Evolutionary conservation across 257 asterid genomes (phyloP).

Genomic region (Scutellaria galericulata): DNA sequence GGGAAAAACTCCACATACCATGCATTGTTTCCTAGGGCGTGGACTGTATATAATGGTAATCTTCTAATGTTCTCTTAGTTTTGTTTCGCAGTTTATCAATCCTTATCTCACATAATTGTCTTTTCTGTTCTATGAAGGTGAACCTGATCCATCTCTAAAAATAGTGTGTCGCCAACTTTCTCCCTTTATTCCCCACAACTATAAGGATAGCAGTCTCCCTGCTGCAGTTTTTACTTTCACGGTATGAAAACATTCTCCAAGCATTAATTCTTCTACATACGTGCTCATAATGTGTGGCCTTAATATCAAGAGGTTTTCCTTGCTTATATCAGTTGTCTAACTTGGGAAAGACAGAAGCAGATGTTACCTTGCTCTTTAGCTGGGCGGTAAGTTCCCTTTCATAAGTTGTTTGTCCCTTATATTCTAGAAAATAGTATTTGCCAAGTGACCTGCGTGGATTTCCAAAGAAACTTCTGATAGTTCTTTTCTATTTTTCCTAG

Average conservation of each 20-base stretch:
- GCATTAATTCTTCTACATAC: slow-evolving; percentile 22
- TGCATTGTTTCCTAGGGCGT: slow-evolving; percentile 96
- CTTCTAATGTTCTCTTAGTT: slow-evolving; percentile 30
- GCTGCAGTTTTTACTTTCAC: slow-evolving; percentile 84
- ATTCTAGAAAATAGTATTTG: slow-evolving; percentile 20
- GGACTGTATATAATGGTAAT: slow-evolving; percentile 96
- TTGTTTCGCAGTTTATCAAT: slow-evolving; percentile 27
- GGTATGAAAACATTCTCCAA: slow-evolving; percentile 44
- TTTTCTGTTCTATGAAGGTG: slow-evolving; percentile 61
- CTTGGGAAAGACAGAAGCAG: slow-evolving; percentile 69
- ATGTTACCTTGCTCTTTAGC: slow-evolving; percentile 87
- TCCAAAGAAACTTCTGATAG: slow-evolving; percentile 27
- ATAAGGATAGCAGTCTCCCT: slow-evolving; percentile 95
- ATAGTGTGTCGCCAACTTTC: slow-evolving; percentile 94
- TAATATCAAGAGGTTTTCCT: slow-evolving; percentile 34
- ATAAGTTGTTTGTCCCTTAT: slow-evolving; percentile 20
- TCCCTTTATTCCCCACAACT: slow-evolving; percentile 92
- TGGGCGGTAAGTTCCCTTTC: slow-evolving; percentile 78
- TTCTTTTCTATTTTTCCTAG: slow-evolving; percentile 50
- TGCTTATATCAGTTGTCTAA: slow-evolving; percentile 71
- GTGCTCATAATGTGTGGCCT: slow-evolving; percentile 14
- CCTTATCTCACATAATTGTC: slow-evolving; percentile 32
- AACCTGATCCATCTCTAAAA: slow-evolving; percentile 90
- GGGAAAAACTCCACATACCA: slow-evolving; percentile 83
- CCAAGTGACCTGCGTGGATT: slow-evolving; percentile 4